Evolutionary conservation across 2,329 filamentous ascomycete genomes (phyloP), one percentile per base, ranked within the genome.

Genomic region (Ramichloridium luteum): DNA sequence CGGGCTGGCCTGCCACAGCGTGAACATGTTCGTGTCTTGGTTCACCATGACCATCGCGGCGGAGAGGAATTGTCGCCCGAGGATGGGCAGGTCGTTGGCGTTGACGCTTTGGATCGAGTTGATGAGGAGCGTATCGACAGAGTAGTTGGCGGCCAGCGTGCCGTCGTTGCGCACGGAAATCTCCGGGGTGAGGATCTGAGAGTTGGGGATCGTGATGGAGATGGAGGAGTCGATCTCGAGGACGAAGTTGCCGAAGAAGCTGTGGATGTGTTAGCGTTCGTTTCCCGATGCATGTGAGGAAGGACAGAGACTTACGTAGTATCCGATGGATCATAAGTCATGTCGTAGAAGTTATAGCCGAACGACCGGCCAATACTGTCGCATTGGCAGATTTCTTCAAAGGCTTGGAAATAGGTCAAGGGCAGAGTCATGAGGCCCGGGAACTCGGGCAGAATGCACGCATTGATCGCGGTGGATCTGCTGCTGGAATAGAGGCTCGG

Each of bases 381-480:
- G 37, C n/a, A 36, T 31, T 5, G 16, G 18, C 5, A 32, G 35
- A 8, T 39, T 28, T n/a, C n/a, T n/a, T n/a, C n/a, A n/a, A n/a
- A n/a, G n/a, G n/a, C n/a, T n/a, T n/a, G n/a, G n/a, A n/a, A n/a
- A n/a, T n/a, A n/a, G n/a, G n/a, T n/a, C n/a, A n/a, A n/a, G n/a
- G n/a, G n/a, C n/a, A n/a, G n/a, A 4, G 33, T 38, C 23, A 38
- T 30, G n/a, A 44, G 23, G 3, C 17, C 13, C 5, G 44, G 41
- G 13, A 30, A 41, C 17, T 43, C 32, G 11, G 38, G 32, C 11
- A 28, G 32, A 6, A 46, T 14, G 26, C 44, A 46, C 8, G 39
- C 36, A 4, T 32, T 23, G 16, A 43, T 3, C 2, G 16, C 17
- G 2, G 30, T 31, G n/a, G n/a, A n/a, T n/a, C n/a, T 2, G 27